Evolutionary conservation across 1,139 yeast genomes (phyloP).

Genomic region (Debaryomycetaceae sp.): DNA sequence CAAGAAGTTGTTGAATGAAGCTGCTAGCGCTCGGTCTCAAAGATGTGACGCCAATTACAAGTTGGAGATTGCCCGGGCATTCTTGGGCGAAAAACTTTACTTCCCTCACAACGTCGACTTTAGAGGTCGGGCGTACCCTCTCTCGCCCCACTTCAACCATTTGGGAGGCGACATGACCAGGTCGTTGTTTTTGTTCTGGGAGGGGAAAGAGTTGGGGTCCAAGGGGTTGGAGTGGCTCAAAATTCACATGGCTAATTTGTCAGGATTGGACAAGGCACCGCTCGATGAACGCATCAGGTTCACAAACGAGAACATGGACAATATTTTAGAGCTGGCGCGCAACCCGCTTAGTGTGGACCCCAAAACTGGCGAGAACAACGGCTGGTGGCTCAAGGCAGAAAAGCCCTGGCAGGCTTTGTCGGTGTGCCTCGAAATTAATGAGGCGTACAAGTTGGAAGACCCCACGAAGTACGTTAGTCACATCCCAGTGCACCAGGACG

Average conservation of each 20-base stretch:
- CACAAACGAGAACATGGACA: constrained; percentile 62
- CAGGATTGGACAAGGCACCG: constrained; percentile 82
- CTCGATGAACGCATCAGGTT: constrained; percentile 70
- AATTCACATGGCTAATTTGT: constrained; percentile 83
- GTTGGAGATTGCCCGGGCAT: constrained; percentile 91
- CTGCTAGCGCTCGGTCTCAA: constrained; percentile 69
- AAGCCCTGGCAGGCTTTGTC: constrained; percentile 96
- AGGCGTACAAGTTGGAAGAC: constrained; percentile 65
- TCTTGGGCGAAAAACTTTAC: constrained; percentile 80
- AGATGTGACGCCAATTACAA: constrained; percentile 94
- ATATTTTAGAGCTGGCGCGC: constrained; percentile 62
- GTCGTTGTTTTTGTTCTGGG: constrained; percentile 83
- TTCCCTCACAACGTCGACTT: constrained; percentile 94
- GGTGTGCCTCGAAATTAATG: constrained; percentile 73
- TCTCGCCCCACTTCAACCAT: constrained; percentile 77
- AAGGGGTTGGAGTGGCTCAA: constrained; percentile 83
- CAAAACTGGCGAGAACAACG: constrained; percentile 27
- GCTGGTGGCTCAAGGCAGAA: constrained; percentile 87
- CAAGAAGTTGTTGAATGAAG: constrained; percentile 53
- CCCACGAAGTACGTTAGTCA: constrained; percentile 75
- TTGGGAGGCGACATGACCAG: constrained; percentile 90
- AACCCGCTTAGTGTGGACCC: constrained; percentile 48
- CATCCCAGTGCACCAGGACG: constrained; percentile 94
- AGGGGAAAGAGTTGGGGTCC: constrained; percentile 73
- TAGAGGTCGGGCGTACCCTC: constrained; percentile 94